phyloP scores from a whole-genome alignment of 2,329 filamentous ascomycete genomes.

The Fusarium succisae region DNA sequence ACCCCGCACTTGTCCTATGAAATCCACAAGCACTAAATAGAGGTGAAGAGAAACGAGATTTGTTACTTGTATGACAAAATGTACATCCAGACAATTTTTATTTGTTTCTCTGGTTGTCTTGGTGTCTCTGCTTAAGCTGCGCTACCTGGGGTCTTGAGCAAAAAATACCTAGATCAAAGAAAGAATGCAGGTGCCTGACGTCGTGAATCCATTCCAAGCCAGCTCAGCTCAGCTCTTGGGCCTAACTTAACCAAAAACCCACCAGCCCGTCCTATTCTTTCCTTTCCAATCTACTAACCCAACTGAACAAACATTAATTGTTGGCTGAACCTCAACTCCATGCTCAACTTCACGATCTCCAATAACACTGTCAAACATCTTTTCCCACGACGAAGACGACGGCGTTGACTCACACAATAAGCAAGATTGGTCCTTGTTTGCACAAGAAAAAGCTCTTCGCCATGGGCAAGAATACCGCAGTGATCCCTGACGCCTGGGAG shows the following conservation, averaged over 20 bases:
- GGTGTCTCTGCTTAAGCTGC: background rate
- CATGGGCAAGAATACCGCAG: constrained; percentile 56
- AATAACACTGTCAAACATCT: constrained; percentile 15
- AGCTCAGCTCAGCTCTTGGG: constrained; percentile 21
- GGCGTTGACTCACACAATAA: constrained; percentile 16
- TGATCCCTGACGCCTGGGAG: constrained; percentile 83
- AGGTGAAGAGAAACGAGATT: background rate
- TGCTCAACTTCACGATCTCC: constrained; percentile 30
- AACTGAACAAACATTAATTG: background rate
- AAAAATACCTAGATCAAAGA: background rate
- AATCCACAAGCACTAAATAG: constrained; percentile 1
- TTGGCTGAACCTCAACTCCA: constrained; percentile 22
- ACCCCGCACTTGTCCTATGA: constrained; percentile 37
- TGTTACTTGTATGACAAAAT: constrained; percentile 12
- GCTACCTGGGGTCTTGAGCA: background rate
- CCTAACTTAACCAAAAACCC: constrained; percentile 19
- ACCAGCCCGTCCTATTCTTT: constrained; percentile 23
- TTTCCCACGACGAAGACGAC: constrained; percentile 31
- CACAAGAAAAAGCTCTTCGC: constrained; percentile 36
- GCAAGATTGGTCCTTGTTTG: background rate
- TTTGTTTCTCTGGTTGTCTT: background rate
- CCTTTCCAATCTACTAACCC: background rate
- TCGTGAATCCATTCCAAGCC: constrained; percentile 28
- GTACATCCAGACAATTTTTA: background rate
- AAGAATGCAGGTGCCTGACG: constrained; percentile 18